Evolutionary conservation across 129 eudicot species (phyloP).

Genomic region (Helichrysum umbraculigerum): DNA sequence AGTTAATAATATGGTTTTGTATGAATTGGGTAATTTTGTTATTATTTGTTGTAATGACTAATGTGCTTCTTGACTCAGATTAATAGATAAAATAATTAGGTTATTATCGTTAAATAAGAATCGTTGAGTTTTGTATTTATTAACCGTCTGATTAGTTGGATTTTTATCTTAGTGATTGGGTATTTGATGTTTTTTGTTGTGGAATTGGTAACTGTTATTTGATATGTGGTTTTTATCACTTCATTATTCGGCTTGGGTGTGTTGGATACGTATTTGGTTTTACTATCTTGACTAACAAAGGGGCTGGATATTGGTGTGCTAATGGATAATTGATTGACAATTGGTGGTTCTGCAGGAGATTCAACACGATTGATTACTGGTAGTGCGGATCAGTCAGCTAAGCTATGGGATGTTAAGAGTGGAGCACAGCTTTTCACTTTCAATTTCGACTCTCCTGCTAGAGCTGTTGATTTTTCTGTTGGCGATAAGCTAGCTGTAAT

Average conservation of each 20-base stretch:
- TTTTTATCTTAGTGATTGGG: too few relatives aligned
- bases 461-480: slow-evolving; percentile 79
- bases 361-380: slow-evolving; percentile 72
- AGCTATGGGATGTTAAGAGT: slow-evolving; percentile 75
- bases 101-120: too few relatives aligned
- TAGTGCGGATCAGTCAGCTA: slow-evolving; percentile 92
- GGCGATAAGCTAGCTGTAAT: slow-evolving; percentile 93
- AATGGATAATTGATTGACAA: neutral
- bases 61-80: neutral
- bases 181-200: too few relatives aligned
- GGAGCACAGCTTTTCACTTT: slow-evolving; percentile 74
- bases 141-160: too few relatives aligned
- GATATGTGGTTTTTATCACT: too few relatives aligned
- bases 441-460: slow-evolving; percentile 80
- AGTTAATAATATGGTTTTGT: neutral
- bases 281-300: neutral
- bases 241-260: too few relatives aligned
- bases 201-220: too few relatives aligned
- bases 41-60: neutral
- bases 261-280: neutral
- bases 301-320: neutral
- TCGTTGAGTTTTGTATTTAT: too few relatives aligned
- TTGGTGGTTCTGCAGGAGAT: slow-evolving; percentile 48
- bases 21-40: neutral
- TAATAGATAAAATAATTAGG: too few relatives aligned